phyloP scores from a whole-genome alignment of 2,329 filamentous ascomycete species.

The Fusarium euwallaceae region DNA sequence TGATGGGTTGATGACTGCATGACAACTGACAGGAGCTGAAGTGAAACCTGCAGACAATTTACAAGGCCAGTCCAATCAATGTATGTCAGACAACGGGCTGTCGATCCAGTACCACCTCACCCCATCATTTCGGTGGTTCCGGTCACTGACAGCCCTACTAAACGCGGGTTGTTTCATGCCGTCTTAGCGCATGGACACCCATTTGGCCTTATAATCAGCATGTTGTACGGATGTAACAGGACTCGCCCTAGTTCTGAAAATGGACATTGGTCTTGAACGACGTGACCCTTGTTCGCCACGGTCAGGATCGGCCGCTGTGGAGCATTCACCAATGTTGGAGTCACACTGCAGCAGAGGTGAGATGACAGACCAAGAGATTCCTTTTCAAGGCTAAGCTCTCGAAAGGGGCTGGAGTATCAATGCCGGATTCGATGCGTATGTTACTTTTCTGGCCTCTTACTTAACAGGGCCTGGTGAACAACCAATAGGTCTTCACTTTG shows the following conservation, averaged over 20 bases:
- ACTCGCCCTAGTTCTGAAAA: background rate
- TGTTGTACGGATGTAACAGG: background rate
- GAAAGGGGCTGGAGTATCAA: background rate
- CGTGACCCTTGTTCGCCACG: background rate
- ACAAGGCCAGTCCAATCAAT: background rate
- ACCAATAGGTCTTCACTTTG: background rate
- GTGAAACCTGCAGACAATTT: background rate
- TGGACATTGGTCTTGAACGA: background rate
- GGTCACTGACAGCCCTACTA: background rate
- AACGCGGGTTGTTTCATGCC: background rate
- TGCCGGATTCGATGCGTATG: background rate
- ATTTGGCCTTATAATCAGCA: background rate
- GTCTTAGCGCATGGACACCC: background rate
- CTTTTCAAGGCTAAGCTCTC: background rate
- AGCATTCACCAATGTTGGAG: background rate
- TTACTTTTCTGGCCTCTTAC: background rate
- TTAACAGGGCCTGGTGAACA: background rate
- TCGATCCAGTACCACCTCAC: background rate
- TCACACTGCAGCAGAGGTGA: background rate
- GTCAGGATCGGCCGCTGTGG: conserved; percentile 3
- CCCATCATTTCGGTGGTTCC: background rate
- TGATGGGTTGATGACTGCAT: background rate
- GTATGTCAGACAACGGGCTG: background rate
- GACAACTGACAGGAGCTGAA: background rate
- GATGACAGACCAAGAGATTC: background rate